phyloP scores from a whole-genome alignment of 169 alveolate genomes.

The Plasmodium relictum region DNA sequence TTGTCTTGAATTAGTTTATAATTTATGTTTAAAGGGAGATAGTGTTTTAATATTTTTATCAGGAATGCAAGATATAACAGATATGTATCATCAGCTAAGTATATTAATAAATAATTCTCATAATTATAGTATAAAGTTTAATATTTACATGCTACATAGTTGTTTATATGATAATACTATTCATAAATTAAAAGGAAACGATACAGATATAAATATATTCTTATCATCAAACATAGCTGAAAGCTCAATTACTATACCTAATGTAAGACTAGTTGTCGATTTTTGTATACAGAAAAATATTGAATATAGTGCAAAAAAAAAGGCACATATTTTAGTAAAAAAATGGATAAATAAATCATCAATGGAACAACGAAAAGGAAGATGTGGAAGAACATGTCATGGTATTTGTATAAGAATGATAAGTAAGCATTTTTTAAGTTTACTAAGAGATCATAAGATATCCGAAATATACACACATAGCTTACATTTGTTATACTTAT shows the following conservation, averaged over 20 bases:
- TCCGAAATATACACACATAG: constrained; percentile 50
- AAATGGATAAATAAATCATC: constrained; percentile 57
- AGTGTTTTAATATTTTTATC: constrained; percentile 52
- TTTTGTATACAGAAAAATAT: constrained; percentile 54
- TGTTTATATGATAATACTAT: constrained; percentile 41
- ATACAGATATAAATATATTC: constrained; percentile 18
- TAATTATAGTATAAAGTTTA: not conserved
- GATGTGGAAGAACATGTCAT: constrained; percentile 64
- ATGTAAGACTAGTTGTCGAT: constrained; percentile 50
- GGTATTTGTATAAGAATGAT: constrained; percentile 63
- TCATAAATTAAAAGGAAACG: constrained; percentile 15
- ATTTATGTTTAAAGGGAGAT: constrained; percentile 42
- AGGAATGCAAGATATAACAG: constrained; percentile 60
- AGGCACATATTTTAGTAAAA: constrained; percentile 30
- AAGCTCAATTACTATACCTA: constrained; percentile 55
- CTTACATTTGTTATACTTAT: constrained; percentile 29
- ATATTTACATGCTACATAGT: constrained; percentile 49
- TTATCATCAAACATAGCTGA: constrained; percentile 47
- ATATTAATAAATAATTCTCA: constrained; percentile 11
- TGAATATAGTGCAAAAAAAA: constrained; percentile 30
- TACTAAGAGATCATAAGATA: constrained; percentile 40
- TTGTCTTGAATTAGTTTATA: constrained; percentile 38
- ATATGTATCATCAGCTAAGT: constrained; percentile 51
- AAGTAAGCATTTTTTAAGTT: constrained; percentile 28
- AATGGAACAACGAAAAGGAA: constrained; percentile 63